phyloP scores from a whole-genome alignment of 176 grass and related monocot species.

The Luzula sylvatica region DNA sequence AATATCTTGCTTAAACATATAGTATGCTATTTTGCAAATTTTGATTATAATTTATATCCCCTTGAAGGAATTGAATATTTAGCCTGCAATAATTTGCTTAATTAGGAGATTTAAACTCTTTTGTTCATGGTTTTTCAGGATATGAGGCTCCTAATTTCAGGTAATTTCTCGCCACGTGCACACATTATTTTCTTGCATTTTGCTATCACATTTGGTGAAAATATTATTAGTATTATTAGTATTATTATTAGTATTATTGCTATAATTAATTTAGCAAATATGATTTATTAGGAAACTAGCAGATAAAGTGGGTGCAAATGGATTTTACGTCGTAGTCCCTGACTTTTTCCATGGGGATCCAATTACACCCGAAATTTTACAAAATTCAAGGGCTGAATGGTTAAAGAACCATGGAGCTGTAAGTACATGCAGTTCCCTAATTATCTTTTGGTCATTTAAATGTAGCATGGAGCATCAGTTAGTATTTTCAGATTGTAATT shows the following conservation, averaged over 20 bases:
- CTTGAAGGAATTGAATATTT: background rate
- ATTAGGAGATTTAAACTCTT: background rate
- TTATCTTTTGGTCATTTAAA: background rate
- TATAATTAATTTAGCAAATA: background rate
- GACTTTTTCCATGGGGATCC: constrained; percentile 33
- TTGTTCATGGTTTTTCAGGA: constrained; percentile 8
- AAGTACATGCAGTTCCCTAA: background rate
- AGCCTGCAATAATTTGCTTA: background rate
- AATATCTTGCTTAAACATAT: background rate
- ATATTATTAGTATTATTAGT: background rate
- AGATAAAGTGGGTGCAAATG: constrained; percentile 20
- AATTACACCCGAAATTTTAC: background rate
- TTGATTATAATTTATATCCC: too few relatives aligned
- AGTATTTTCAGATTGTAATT: too few relatives aligned
- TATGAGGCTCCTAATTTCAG: constrained; percentile 29
- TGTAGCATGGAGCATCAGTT: too few relatives aligned
- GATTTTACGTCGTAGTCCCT: constrained; percentile 26
- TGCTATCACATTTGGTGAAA: background rate
- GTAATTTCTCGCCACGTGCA: constrained; percentile 4
- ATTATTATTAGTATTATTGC: background rate
- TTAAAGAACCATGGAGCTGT: constrained; percentile 13
- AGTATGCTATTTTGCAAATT: too few relatives aligned
- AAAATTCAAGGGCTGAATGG: constrained; percentile 3
- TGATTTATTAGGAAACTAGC: constrained; percentile 23
- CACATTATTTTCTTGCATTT: constrained; percentile 4